phyloP scores from a whole-genome alignment of 352 stramenopile genomes.

The Thraustochytrium sp. region DNA sequence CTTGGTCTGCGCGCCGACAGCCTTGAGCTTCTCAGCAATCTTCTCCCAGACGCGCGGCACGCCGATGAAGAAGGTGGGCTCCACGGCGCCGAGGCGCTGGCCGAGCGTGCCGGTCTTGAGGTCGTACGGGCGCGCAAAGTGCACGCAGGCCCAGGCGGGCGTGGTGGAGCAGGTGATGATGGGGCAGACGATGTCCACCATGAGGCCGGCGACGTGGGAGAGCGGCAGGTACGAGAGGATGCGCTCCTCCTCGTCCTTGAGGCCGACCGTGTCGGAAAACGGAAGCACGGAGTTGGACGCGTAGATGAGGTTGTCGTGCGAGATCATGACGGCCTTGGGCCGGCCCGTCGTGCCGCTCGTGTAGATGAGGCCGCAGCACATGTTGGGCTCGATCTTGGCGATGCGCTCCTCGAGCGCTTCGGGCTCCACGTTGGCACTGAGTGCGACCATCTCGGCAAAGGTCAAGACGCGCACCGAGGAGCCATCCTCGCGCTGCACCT shows the following conservation, averaged over 20 bases:
- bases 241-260: constrained; percentile 46
- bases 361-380: constrained; percentile 51
- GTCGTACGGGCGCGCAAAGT: constrained; percentile 70
- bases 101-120: constrained; percentile 61
- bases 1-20: constrained; percentile 57
- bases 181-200: constrained; percentile 54
- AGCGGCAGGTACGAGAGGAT: constrained; percentile 55
- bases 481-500: constrained; percentile 42
- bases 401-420: constrained; percentile 46
- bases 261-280: constrained; percentile 13
- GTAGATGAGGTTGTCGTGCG: constrained; percentile 50
- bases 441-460: constrained; percentile 51
- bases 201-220: constrained; percentile 59
- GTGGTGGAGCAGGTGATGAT: constrained; percentile 46
- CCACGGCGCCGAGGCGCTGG: constrained; percentile 62
- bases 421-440: constrained; percentile 43
- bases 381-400: constrained; percentile 20
- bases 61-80: constrained; percentile 71
- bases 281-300: neutral
- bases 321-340: constrained; percentile 54
- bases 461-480: constrained; percentile 33
- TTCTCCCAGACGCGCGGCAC: constrained; percentile 72
- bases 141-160: constrained; percentile 51
- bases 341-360: constrained; percentile 51
- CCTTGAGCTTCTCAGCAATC: constrained; percentile 58